Evolutionary conservation across 2,329 filamentous ascomycete species (phyloP).

Genomic region (Fragosphaeria purpurea): DNA sequence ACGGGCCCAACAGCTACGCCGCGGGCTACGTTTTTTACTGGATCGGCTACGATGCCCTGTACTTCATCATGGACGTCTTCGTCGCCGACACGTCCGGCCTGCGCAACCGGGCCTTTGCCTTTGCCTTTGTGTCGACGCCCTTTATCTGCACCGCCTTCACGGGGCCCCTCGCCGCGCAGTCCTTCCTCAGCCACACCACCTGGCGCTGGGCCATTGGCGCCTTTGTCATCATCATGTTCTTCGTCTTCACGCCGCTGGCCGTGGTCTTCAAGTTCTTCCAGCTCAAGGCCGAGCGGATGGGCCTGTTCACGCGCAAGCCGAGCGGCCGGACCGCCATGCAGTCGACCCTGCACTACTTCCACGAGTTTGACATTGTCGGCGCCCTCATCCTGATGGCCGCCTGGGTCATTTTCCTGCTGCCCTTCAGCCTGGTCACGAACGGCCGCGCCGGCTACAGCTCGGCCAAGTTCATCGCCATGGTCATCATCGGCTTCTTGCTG

Average conservation of each 20-base stretch:
- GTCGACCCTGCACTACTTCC: conserved; percentile 41
- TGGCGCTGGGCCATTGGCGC: conserved; percentile 62
- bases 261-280: conserved; percentile 49
- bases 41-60: conserved; percentile 40
- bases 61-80: conserved; percentile 43
- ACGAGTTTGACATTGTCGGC: conserved; percentile 55
- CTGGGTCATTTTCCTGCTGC: conserved; percentile 57
- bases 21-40: conserved; percentile 58
- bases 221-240: conserved; percentile 53
- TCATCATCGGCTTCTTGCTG: conserved; percentile 28
- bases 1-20: conserved; percentile 49
- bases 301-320: conserved; percentile 32
- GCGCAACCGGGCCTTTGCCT: conserved; percentile 54
- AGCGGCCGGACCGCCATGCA: conserved; percentile 35
- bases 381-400: conserved; percentile 50
- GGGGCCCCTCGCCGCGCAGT: conserved; percentile 46
- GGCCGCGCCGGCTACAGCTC: conserved; percentile 31
- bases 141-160: conserved; percentile 58
- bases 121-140: conserved; percentile 53
- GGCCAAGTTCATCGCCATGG: conserved; percentile 31
- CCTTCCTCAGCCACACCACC: conserved; percentile 39
- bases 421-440: conserved; percentile 47
- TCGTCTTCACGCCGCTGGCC: conserved; percentile 48
- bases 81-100: conserved; percentile 58
- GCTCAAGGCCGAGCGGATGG: conserved; percentile 45